Conservation (phyloP, 192 early-diverging fungal genomes). For the Pilaira anomala region DNA sequence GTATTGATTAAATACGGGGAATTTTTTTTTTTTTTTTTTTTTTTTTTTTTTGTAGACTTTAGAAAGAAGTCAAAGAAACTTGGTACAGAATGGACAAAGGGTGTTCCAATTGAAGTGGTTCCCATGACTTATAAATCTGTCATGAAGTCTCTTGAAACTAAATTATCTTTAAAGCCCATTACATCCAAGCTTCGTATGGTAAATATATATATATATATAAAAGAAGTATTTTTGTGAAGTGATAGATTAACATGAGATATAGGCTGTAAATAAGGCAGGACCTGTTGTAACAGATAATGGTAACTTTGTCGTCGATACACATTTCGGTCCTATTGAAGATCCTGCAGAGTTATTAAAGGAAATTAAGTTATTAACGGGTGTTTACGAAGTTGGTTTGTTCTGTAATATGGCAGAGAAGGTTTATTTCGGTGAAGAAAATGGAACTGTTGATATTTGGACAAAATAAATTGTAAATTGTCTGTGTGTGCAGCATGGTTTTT, state of each 20-base stretch:
- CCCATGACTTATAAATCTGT: conserved; percentile 79
- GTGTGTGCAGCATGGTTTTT: too few species aligned
- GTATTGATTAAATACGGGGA: too few species aligned
- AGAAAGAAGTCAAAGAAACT: conserved; percentile 76
- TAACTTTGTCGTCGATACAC: conserved; percentile 86
- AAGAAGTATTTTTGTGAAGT: background rate
- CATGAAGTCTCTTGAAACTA: conserved; percentile 44
- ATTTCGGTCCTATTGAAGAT: conserved; percentile 72
- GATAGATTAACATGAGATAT: background rate
- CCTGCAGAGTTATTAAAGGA: conserved; percentile 39
- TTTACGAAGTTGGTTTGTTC: conserved; percentile 90
- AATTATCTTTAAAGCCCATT: conserved; percentile 39
- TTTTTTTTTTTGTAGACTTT: conserved; percentile 35
- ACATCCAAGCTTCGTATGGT: conserved; percentile 76
- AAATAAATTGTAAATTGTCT: background rate
- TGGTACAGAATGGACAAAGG: conserved; percentile 80
- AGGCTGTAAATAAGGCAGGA: conserved; percentile 71
- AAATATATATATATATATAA: background rate
- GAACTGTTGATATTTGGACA: conserved; percentile 51
- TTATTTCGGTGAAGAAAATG: conserved; percentile 85
- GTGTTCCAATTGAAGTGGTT: conserved; percentile 88
- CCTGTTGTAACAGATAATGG: conserved; percentile 94
- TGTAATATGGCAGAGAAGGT: conserved; percentile 77
- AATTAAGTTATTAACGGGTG: conserved; percentile 74
- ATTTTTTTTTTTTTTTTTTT: too few species aligned